Evolutionary conservation across 805 yeast species (phyloP), one percentile per base, ranked within the genome.

Genomic region (Yarrowia bubula): DNA sequence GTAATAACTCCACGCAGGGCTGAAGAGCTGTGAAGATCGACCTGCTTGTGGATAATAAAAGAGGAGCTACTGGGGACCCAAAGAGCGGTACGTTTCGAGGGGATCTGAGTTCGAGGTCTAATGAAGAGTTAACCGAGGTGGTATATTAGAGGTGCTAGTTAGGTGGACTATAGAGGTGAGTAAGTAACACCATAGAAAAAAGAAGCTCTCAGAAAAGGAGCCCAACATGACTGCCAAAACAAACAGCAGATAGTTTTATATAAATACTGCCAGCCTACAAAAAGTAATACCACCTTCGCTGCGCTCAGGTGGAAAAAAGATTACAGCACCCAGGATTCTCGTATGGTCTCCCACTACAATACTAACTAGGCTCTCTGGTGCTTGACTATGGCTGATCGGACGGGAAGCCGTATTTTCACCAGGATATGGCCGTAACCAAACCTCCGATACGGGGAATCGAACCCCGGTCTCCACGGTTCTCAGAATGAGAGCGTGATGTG

Each of bases 381-480:
- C 55, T 48, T 48, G 55, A 48, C 55, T 48, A 48, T 48, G 55
- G 55, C 55, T 48, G 55, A 48, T 48, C 55, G 55, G 55, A 48
- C 55, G 55, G 55, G 55, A 48, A 48, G 55, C 55, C 55, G 55
- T 48, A 48, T 48, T 48, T 48, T 48, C 55, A 48, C 55, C 55
- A 48, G 55, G 55, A 48, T 48, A 48, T 48, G 55, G 55, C 55
- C 55, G 41, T 33, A 38, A 51, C 43, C 43, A 38, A 42, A 8
- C 2, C 63, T 57, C 63, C 63, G 63, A 57, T 42, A 57, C 63
- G 63, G 63, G 63, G 63, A 57, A 57, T 57, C 63, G 63, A 57
- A 57, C 63, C 63, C 63, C 63, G 63, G 63, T 57, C 63, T 57
- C 60, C 60, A 51, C 60, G 60, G 60, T 38, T 38, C 60, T 51